phyloP scores from a whole-genome alignment of 108 stramenopile species.

The Aurantiochytrium sp. region DNA sequence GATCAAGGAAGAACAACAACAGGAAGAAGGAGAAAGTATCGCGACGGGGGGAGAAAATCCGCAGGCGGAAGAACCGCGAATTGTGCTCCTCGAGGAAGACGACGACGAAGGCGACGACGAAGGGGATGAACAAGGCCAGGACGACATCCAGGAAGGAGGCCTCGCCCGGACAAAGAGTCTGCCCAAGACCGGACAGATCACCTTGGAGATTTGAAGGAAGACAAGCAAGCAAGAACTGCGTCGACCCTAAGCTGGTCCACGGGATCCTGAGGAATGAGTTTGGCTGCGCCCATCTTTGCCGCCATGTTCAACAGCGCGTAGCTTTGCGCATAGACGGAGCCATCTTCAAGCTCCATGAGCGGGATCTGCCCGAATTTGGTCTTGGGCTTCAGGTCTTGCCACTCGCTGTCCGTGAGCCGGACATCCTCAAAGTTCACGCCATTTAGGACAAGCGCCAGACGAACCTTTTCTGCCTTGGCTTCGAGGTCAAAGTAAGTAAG shows the following conservation, averaged over 20 bases:
- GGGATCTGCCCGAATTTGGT: slow-evolving; percentile 54
- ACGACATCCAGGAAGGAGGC: too few relatives aligned
- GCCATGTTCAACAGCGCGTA: slow-evolving; percentile 54
- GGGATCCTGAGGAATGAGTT: background rate
- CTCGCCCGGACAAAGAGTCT: too few relatives aligned
- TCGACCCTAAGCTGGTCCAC: slow-evolving; percentile 41
- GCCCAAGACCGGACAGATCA: too few relatives aligned
- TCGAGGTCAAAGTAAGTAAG: slow-evolving; percentile 63
- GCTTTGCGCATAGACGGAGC: slow-evolving; percentile 37
- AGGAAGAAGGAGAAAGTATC: too few relatives aligned
- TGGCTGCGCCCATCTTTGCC: slow-evolving; percentile 30
- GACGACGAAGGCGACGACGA: too few relatives aligned
- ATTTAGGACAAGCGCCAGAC: slow-evolving; percentile 47
- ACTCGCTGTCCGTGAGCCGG: slow-evolving; percentile 44
- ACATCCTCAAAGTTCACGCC: slow-evolving; percentile 48
- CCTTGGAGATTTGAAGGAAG: too few relatives aligned
- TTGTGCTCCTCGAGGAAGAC: too few relatives aligned
- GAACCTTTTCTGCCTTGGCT: slow-evolving; percentile 56
- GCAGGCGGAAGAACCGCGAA: too few relatives aligned
- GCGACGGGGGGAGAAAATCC: too few relatives aligned
- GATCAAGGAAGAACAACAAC: too few relatives aligned
- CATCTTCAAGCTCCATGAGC: slow-evolving; percentile 17
- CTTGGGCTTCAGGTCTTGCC: slow-evolving; percentile 55
- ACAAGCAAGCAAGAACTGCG: too few relatives aligned
- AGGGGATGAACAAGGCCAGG: too few relatives aligned